A percentile compares a stretch with the other conserved stretches of the same genome.
Conservation (phyloP, 2,329 filamentous ascomycete species). For the Xylaria sp. region DNA sequence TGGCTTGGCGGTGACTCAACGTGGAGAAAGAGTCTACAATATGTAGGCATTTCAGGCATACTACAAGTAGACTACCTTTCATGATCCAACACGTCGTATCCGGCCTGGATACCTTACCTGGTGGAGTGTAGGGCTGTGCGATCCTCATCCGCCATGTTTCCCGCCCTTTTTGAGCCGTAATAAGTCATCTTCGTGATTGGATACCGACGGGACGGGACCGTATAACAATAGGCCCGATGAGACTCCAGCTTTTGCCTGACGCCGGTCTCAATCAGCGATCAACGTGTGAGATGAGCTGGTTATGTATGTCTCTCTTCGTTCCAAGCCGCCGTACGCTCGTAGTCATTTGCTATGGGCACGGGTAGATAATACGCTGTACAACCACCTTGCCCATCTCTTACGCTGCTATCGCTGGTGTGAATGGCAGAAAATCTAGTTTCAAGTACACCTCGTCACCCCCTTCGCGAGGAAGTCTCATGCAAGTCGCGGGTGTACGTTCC, state of each 20-base stretch:
- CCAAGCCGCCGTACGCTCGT: not conserved
- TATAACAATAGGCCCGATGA: slow-evolving; percentile 5
- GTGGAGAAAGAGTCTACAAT: slow-evolving; percentile 5
- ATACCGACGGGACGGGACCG: slow-evolving; percentile 38
- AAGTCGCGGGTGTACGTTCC: slow-evolving; percentile 11
- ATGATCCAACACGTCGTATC: not conserved
- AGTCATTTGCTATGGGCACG: not conserved
- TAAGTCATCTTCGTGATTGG: slow-evolving; percentile 35
- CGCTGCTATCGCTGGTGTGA: not conserved
- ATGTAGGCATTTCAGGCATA: not conserved
- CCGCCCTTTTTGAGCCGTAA: not conserved
- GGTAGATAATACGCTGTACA: not conserved
- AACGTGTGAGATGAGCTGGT: slow-evolving; percentile 10
- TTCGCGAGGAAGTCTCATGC: slow-evolving; percentile 7
- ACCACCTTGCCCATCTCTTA: slow-evolving; percentile 1
- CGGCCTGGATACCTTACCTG: not conserved
- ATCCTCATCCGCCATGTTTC: not conserved
- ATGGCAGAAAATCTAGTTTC: slow-evolving; percentile 17
- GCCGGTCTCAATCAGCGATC: not conserved
- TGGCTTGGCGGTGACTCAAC: slow-evolving; percentile 10
- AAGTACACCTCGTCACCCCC: slow-evolving; percentile 23
- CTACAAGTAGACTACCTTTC: not conserved
- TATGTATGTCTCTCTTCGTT: not conserved
- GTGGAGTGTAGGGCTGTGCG: not conserved
- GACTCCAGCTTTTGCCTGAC: not conserved